These are phyloP conservation scores for Tilletia walkeri DNA, from an alignment of 1,284 basidiomycete species.

Conservation along the genomic window DNA sequence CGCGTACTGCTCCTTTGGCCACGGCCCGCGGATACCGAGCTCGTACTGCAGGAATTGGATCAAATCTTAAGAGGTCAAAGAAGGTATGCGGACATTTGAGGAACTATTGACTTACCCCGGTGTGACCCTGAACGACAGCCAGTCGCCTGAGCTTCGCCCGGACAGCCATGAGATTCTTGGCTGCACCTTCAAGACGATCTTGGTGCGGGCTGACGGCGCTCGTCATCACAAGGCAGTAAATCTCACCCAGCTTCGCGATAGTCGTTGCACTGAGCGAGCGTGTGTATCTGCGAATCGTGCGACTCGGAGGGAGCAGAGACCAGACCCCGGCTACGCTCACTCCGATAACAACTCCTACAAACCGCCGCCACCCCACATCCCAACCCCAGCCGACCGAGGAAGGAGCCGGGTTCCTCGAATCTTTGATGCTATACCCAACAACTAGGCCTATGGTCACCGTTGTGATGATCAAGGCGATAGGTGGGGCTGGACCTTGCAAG, in stretches of 20 bases:
- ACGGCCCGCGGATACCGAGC: conserved; percentile 53
- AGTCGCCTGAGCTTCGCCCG: conserved; percentile 57
- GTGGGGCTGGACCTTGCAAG: conserved; percentile 73
- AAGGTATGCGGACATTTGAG: not conserved
- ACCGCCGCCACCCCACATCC: conserved; percentile 59
- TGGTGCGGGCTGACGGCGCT: conserved; percentile 34
- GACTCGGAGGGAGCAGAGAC: conserved; percentile 54
- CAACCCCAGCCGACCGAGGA: conserved; percentile 57
- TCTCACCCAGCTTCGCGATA: conserved; percentile 56
- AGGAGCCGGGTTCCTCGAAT: conserved; percentile 34
- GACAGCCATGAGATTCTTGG: conserved; percentile 43
- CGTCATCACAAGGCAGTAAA: conserved; percentile 58
- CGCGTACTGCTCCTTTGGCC: conserved; percentile 45
- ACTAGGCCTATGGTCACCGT: conserved; percentile 66
- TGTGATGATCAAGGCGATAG: conserved; percentile 71
- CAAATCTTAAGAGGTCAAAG: not conserved
- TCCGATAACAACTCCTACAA: conserved; percentile 53
- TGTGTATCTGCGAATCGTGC: conserved; percentile 57
- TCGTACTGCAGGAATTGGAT: conserved; percentile 50
- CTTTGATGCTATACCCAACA: conserved; percentile 46
- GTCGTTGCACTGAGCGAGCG: conserved; percentile 56
- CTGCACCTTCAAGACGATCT: conserved; percentile 5
- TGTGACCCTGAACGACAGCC: conserved; percentile 49
- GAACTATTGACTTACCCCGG: not conserved
- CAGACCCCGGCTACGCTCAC: conserved; percentile 50